Evolutionary conservation across 768 basidiomycete species (phyloP), one percentile per base, ranked within the genome.

Genomic region (Russula earlei): DNA sequence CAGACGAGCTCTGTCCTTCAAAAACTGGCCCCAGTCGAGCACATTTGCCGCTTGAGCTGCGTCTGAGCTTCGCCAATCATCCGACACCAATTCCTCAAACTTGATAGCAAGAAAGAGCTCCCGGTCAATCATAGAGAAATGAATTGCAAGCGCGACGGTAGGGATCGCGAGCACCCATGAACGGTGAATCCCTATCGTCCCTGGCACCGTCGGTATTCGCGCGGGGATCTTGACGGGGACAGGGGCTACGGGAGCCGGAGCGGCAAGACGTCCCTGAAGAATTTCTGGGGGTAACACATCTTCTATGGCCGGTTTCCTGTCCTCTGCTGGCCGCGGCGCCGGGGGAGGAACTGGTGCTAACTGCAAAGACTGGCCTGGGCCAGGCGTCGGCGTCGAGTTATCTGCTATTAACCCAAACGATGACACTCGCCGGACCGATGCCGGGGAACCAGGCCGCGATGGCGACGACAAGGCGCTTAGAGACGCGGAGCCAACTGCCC

Each of bases 41-140:
- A 87, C 78, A 62, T 88, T 78, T 11, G 80, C 77, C 52, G 81
- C 67, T 29, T 75, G 84, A 4, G 57, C 57, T 12, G 57, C 57
- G 54, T 79, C 74, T 46, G 78, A 76, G 10, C 75, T 74, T 67
- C 77, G 74, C 84, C 84, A 86, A 37, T 86, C 82, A 47, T 81
- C 78, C 58, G 82, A 75, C 37, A 91, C 82, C n/a, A 92, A 75
- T 64, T 95, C 92, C 64, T 93, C 89, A 65, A 92, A 92, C 62
- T 84, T 85, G 67, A 95, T 77, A 12, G 80, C 78, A 68, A 87
- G 82, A 67, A 92, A 90, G 52, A 94, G 71, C 62, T 94, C 91
- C 24, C 88, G 78, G 60, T 95, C 91, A 60, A 95, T 91, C 77
- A 91, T 84, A 7, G 85, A 77, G 64, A 94, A 87, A 63, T 92